Percentiles rank a stretch among this genome's conserved stretches.
Evolutionary conservation across 148 eudicot genomes (phyloP).

Genomic region (Heliamphora exappendiculata): DNA sequence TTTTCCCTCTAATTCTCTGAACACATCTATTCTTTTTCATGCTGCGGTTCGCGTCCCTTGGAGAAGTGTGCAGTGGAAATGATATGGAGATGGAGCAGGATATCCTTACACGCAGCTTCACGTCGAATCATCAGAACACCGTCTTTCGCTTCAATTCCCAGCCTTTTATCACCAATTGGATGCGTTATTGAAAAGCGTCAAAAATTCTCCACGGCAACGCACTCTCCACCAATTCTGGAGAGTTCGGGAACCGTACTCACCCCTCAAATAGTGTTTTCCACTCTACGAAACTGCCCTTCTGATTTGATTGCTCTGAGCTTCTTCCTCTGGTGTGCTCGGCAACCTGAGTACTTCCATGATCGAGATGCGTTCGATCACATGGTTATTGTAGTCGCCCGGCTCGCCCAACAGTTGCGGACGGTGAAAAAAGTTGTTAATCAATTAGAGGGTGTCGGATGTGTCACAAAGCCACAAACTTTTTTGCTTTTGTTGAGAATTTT

Average conservation of each 20-base stretch:
- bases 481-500: conserved; percentile 41
- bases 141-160: neutral
- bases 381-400: conserved; percentile 29
- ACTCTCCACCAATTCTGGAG: neutral
- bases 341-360: conserved; percentile 42
- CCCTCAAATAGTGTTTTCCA: conserved; percentile 32
- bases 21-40: too few species aligned
- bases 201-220: neutral
- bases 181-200: neutral
- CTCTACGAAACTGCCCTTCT: conserved; percentile 36
- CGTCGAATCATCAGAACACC: neutral
- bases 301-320: conserved; percentile 42
- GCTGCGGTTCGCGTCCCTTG: neutral
- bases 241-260: conserved; percentile 5
- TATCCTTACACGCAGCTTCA: neutral
- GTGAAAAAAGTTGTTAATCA: conserved; percentile 20
- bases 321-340: conserved; percentile 53
- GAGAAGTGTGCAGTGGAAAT: conserved; percentile 3
- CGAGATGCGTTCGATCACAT: conserved; percentile 25
- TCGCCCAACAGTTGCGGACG: conserved; percentile 19
- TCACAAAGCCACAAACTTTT: conserved; percentile 37
- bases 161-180: neutral
- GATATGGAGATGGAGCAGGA: conserved; percentile 11
- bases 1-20: too few species aligned
- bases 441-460: conserved; percentile 28